Percentiles rank a stretch among this genome's conserved stretches.
phyloP scores from a whole-genome alignment of 805 yeast species.

The Wickerhamomyces canadensis region DNA sequence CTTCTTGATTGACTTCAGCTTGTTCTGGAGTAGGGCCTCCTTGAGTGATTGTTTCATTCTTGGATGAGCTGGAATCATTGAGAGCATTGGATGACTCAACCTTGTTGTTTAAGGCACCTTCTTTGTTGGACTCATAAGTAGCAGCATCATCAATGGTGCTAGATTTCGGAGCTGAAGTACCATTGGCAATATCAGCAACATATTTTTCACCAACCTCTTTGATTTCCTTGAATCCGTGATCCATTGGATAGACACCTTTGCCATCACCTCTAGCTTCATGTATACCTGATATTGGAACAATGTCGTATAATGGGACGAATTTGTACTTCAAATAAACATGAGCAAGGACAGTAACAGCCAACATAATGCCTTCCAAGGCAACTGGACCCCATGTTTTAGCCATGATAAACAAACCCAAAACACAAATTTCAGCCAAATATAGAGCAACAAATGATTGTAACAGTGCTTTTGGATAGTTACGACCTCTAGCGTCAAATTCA shows the following conservation, averaged over 20 bases:
- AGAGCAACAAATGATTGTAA: slow-evolving; percentile 69
- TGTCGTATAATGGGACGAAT: slow-evolving; percentile 59
- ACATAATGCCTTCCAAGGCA: slow-evolving; percentile 57
- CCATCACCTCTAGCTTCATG: slow-evolving; percentile 34
- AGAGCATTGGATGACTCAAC: slow-evolving; percentile 12
- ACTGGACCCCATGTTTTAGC: slow-evolving; percentile 76
- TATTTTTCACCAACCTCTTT: slow-evolving; percentile 40
- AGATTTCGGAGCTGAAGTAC: background rate
- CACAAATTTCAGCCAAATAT: slow-evolving; percentile 65
- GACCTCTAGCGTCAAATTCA: slow-evolving; percentile 56
- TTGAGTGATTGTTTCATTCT: slow-evolving; percentile 23
- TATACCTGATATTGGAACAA: slow-evolving; percentile 61
- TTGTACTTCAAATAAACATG: slow-evolving; percentile 55
- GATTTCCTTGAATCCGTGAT: slow-evolving; percentile 60
- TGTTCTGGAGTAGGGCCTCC: slow-evolving; percentile 5
- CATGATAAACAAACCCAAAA: slow-evolving; percentile 69
- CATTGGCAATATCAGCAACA: slow-evolving; percentile 9
- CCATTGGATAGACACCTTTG: slow-evolving; percentile 49
- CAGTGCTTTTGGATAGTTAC: slow-evolving; percentile 66
- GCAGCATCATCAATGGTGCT: slow-evolving; percentile 23
- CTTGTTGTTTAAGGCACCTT: slow-evolving; percentile 9
- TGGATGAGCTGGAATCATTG: slow-evolving; percentile 26
- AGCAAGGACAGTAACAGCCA: slow-evolving; percentile 50
- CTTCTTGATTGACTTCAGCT: slow-evolving; percentile 22
- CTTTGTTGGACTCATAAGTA: slow-evolving; percentile 17